Evolutionary conservation across 306 rosid genomes (phyloP), one percentile per base, ranked within the genome.

Genomic region (Sicyos baderoa): DNA sequence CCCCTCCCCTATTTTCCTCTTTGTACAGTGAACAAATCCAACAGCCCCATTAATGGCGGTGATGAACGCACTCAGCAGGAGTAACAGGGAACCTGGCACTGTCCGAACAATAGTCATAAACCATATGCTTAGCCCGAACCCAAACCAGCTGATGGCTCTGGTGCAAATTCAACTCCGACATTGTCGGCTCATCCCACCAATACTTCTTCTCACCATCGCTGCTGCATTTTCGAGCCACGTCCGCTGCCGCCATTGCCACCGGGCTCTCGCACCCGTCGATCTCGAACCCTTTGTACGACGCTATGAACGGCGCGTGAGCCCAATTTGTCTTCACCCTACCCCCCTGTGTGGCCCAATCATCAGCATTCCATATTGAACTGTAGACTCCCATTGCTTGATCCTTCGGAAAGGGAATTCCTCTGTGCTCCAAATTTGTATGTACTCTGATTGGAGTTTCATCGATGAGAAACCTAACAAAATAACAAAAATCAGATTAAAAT

Each of bases 291-390:
- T 70, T 88, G 84, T 88, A 93, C 0, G 90, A 68, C 0, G 86
- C 91, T 4, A 88, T 7, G 72, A 93, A 93, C 0, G 99, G 99
- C 2, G 96, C 90, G 37, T 93, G 95, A 58, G 88, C 82, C 99
- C 99, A 93, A 72, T 93, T 95, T 4, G 97, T 93, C 80, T 93
- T 89, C 57, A 93, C 94, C 9, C 91, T 77, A 19, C 98, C 98
- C 1, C 98, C 98, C 22, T 93, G 98, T 1, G 98, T 93, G 9
- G 98, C 98, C 98, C n/a, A n/a, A n/a, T n/a, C n/a, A n/a, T n/a
- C n/a, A n/a, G n/a, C n/a, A 13, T 93, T 93, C 99, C 99, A 93
- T 25, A 93, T 86, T 0, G 99, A 93, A 54, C 99, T 93, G 80
- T 88, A 93, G 0, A 93, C 96, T 0, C 99, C 99, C 97, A 93